Base-by-base conservation (phyloP, 1,284 basidiomycete species). In the Tranzscheliella williamsii region DNA sequence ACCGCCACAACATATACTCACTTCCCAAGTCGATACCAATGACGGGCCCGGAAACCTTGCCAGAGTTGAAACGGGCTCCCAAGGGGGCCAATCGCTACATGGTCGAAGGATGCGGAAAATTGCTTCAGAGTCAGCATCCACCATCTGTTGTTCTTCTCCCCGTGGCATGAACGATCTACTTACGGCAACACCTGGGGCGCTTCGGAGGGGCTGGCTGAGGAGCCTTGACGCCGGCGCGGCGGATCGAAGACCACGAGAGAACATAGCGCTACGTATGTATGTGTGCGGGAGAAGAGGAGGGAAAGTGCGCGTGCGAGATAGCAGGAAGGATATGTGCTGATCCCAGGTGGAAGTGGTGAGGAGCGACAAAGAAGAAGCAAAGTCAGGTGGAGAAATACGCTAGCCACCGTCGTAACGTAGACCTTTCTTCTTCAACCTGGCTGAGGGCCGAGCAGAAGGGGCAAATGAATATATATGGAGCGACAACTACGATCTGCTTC, bases 21-120 rank as follows among this genome's bases (percentile, higher is more conserved):
- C 66, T 76, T 49, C 73, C 73, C 47, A 76, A 45, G 50, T 76
- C 73, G 33, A 76, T 73, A 49, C 73, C 73, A 34, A 76, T 76
- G 37, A 76, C 73, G 30, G 72, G 71, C 24, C 73, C 73, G 11
- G 62, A 60, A 23, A 68, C 70, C 61, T 76, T 73, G 45, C 67
- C 56, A 15, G 63, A 70, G 54, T 61, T 61, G 48, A 62, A 61
- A 11, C 67, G 57, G 5, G 67, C 63, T 34, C 67, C 58, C 13
- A 70, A 13, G n/a, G 67, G 67, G 26, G 64, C 51, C 37, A 73
- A 51, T 15, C 71, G 67, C 51, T 65, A 43, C n/a, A n/a, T n/a
- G n/a, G n/a, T n/a, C n/a, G n/a, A n/a, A n/a, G n/a, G n/a, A n/a
- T n/a, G n/a, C n/a, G n/a, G n/a, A n/a, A n/a, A n/a, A n/a, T n/a